Conservation (phyloP, 176 grass and related monocot species). For the Aegilops speltoides region DNA sequence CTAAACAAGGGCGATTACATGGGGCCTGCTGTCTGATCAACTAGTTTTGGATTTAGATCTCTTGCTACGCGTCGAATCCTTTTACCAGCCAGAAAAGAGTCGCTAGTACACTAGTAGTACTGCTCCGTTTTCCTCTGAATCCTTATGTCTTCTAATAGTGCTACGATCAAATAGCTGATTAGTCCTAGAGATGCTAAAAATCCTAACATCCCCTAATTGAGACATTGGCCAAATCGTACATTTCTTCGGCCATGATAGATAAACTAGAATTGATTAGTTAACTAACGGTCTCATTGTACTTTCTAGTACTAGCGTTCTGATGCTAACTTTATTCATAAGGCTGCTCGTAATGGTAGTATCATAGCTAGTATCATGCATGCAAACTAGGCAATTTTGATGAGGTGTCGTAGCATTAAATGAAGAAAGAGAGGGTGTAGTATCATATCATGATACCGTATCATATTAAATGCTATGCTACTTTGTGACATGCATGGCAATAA, state of each 20-base stretch:
- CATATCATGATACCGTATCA: no score
- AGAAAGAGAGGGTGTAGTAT: no score
- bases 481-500: no score
- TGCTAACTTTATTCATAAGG: constrained; percentile 16
- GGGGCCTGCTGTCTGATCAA: background rate
- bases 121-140: background rate
- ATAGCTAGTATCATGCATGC: no score
- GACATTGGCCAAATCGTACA: background rate
- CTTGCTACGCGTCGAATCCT: background rate
- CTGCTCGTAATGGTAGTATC: no score
- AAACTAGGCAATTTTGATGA: no score
- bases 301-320: background rate
- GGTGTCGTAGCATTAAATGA: no score
- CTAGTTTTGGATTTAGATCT: background rate
- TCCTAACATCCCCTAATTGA: background rate
- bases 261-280: background rate
- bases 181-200: background rate
- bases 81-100: background rate
- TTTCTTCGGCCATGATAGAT: background rate
- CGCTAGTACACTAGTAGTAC: background rate
- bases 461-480: no score
- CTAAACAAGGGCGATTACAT: background rate
- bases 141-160: background rate
- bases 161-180: background rate
- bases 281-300: background rate